A percentile compares a stretch with the other conserved stretches of the same genome.
Evolutionary conservation across 257 asterid genomes (phyloP).

Genomic region (Ilex aquifolium): DNA sequence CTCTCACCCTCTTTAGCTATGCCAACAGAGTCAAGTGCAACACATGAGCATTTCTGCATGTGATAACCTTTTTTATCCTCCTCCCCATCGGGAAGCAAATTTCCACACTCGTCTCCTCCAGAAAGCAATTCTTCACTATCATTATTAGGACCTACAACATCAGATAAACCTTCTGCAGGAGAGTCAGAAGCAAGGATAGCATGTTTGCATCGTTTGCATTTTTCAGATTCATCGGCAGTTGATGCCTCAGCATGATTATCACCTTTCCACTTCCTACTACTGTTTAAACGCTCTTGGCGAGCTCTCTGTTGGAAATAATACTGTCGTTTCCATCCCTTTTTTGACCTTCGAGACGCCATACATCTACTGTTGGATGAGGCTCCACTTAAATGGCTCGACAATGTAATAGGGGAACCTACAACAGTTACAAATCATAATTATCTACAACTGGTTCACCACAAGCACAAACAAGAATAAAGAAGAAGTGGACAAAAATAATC

Average conservation of each 20-base stretch:
- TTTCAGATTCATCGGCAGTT: conserved; percentile 28
- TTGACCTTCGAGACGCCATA: conserved; percentile 57
- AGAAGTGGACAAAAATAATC: not conserved
- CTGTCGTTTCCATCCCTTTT: conserved; percentile 75
- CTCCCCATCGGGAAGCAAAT: conserved; percentile 14
- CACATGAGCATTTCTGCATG: conserved; percentile 48
- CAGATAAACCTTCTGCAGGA: conserved; percentile 32
- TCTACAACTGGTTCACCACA: not conserved
- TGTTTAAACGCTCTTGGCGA: conserved; percentile 59
- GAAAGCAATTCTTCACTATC: conserved; percentile 29
- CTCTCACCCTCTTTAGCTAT: conserved; percentile 21
- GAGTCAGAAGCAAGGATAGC: conserved; percentile 25
- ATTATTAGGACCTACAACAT: conserved; percentile 28
- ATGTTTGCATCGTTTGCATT: conserved; percentile 50
- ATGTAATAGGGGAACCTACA: conserved; percentile 41
- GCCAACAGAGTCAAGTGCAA: conserved; percentile 27
- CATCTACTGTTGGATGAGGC: conserved; percentile 47
- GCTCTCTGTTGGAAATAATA: conserved; percentile 59
- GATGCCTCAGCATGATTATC: conserved; percentile 25
- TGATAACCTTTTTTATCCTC: conserved; percentile 24
- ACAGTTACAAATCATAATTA: not conserved
- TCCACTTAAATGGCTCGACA: conserved; percentile 38
- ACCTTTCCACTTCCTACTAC: conserved; percentile 57
- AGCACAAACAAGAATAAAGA: not conserved
- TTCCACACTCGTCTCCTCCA: conserved; percentile 26